Conservation (phyloP, 345 rosid genomes). For the Aegle marmelos region DNA sequence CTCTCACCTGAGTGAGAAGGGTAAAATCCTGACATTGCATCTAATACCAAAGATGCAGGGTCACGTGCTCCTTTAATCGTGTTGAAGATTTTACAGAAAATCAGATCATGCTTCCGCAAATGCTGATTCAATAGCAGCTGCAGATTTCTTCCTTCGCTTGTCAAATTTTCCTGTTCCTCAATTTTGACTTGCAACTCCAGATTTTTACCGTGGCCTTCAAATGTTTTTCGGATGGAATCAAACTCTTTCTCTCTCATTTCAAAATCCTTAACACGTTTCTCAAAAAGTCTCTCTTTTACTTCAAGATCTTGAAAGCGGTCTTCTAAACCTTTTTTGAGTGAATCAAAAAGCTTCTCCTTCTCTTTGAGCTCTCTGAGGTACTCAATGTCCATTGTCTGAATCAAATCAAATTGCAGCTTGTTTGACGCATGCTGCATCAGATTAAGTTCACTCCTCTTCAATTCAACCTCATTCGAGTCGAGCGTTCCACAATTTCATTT, state of each 20-base stretch:
- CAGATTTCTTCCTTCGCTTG: constrained; percentile 34
- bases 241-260: constrained; percentile 18
- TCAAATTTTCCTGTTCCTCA: constrained; percentile 28
- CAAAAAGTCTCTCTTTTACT: constrained; percentile 12
- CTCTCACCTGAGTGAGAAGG: too few relatives aligned
- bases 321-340: constrained; percentile 2
- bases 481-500: constrained; percentile 16
- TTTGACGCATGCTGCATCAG: constrained; percentile 1
- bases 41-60: constrained; percentile 26
- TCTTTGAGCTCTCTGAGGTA: constrained; percentile 14
- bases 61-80: constrained; percentile 31
- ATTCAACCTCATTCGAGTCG: constrained; percentile 8
- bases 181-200: constrained; percentile 28
- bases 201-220: constrained; percentile 14
- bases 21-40: too few relatives aligned
- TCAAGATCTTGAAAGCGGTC: constrained; percentile 19
- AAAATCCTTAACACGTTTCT: constrained; percentile 18
- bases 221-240: neutral
- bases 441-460: constrained; percentile 23
- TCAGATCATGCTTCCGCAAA: constrained; percentile 24
- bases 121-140: constrained; percentile 46
- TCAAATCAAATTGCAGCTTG: constrained; percentile 16
- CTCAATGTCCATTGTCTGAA: constrained; percentile 11
- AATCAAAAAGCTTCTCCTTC: constrained; percentile 24
- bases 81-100: constrained; percentile 22